Percentiles rank a stretch among this genome's conserved stretches.
Evolutionary conservation across 371 early-diverging fungal genomes (phyloP).

Genomic region (Mucor circinelloides): DNA sequence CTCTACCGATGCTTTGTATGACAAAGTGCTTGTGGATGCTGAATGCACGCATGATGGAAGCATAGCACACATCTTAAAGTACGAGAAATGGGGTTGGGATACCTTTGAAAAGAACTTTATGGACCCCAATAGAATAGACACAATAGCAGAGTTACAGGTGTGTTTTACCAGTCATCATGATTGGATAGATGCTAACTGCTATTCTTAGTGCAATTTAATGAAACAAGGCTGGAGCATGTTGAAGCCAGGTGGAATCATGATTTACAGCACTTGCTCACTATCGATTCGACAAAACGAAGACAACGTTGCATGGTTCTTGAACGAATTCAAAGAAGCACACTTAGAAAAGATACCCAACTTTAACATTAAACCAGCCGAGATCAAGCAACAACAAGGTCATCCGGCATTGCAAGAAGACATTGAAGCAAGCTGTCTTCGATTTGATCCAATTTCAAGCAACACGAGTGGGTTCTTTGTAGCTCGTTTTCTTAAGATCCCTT

Average conservation of each 20-base stretch:
- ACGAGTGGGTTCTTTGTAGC: constrained; percentile 82
- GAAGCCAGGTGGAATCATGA: constrained; percentile 73
- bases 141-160: constrained; percentile 48
- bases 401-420: constrained; percentile 22
- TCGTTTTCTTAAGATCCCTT: constrained; percentile 55
- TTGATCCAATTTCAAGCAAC: constrained; percentile 64
- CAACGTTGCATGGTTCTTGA: constrained; percentile 77
- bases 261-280: constrained; percentile 89
- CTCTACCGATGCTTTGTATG: constrained; percentile 59
- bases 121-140: constrained; percentile 57
- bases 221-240: constrained; percentile 72
- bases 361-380: constrained; percentile 33
- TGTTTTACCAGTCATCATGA: background rate
- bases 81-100: constrained; percentile 78
- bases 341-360: constrained; percentile 54
- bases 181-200: background rate
- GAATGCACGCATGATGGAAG: constrained; percentile 98
- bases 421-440: constrained; percentile 51
- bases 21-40: constrained; percentile 92
- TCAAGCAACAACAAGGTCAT: constrained; percentile 46
- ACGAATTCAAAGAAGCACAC: constrained; percentile 39
- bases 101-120: constrained; percentile 70
- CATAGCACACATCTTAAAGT: constrained; percentile 82
- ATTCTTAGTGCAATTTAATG: constrained; percentile 59
- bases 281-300: constrained; percentile 83